Percentiles rank a stretch among this genome's conserved stretches.
Conservation (phyloP, 805 yeast species). For the Ogataea philodendri region DNA sequence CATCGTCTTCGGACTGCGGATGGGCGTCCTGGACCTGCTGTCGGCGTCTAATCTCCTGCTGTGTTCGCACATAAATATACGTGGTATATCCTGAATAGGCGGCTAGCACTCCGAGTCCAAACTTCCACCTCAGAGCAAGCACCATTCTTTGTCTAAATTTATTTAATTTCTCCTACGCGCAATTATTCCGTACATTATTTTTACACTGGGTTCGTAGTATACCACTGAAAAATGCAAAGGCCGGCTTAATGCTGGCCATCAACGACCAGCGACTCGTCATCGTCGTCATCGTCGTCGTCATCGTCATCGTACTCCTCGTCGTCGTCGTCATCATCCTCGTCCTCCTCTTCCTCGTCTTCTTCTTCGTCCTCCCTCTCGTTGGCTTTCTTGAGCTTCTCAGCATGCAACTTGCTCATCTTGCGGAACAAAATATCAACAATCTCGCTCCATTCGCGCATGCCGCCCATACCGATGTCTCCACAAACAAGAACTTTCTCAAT, state of each 20-base stretch:
- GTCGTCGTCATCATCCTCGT: slow-evolving; percentile 40
- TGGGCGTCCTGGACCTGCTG: slow-evolving; percentile 21
- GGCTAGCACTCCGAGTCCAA: slow-evolving; percentile 43
- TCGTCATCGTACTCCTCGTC: slow-evolving; percentile 40
- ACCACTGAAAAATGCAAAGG: slow-evolving; percentile 5
- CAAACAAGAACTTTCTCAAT: slow-evolving; percentile 92
- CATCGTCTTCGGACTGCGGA: slow-evolving; percentile 4
- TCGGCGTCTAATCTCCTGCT: slow-evolving; percentile 49
- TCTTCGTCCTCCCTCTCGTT: slow-evolving; percentile 48
- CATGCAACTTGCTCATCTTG: slow-evolving; percentile 62
- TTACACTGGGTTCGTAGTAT: slow-evolving; percentile 6
- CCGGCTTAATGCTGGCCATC: slow-evolving; percentile 2
- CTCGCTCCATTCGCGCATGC: slow-evolving; percentile 97
- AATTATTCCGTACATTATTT: slow-evolving; percentile 3
- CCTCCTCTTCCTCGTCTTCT: slow-evolving; percentile 44
- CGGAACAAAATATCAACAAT: slow-evolving; percentile 81
- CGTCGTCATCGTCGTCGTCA: slow-evolving; percentile 40
- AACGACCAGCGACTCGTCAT: slow-evolving; percentile 32
- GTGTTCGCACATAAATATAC: slow-evolving; percentile 55
- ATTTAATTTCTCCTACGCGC: slow-evolving; percentile 7
- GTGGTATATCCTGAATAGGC: slow-evolving; percentile 67
- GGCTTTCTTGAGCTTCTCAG: slow-evolving; percentile 48
- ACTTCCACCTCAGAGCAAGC: slow-evolving; percentile 33
- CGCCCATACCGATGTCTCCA: slow-evolving; percentile 99
- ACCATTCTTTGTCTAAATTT: slow-evolving; percentile 12